A percentile compares a stretch with the other conserved stretches of the same genome.
These are phyloP conservation scores for Aegilops speltoides DNA, from an alignment of 176 grass and related monocot genomes.

Conservation along the genomic window DNA sequence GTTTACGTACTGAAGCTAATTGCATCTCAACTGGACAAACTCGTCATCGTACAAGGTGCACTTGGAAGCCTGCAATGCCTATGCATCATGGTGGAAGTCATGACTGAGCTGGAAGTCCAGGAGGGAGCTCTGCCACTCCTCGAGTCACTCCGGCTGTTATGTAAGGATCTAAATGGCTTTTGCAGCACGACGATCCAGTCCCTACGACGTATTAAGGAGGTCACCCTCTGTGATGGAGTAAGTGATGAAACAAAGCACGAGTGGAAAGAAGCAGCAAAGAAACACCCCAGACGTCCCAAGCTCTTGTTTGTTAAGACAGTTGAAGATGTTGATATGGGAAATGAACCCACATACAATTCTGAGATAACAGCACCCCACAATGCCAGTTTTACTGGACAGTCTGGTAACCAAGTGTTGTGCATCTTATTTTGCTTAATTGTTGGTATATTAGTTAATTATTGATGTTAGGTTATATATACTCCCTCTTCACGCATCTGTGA, in stretches of 20 bases:
- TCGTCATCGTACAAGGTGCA: neutral
- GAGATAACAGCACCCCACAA: neutral
- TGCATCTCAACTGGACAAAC: neutral
- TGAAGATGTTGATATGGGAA: no score
- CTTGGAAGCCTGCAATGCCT: neutral
- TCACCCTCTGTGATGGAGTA: neutral
- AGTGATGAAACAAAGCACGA: neutral
- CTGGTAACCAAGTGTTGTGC: no score
- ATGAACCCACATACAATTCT: neutral
- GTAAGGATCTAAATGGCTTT: constrained; percentile 1
- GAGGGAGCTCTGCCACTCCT: constrained; percentile 3
- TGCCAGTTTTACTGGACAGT: no score
- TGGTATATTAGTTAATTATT: no score
- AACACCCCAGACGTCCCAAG: neutral
- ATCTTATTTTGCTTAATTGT: no score
- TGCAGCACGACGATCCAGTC: neutral
- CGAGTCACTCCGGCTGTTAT: neutral
- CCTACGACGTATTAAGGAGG: neutral
- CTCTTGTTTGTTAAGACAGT: neutral
- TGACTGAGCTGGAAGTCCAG: neutral
- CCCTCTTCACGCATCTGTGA: no score
- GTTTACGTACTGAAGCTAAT: neutral
- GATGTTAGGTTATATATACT: no score
- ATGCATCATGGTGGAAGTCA: neutral
- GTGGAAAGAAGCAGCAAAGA: neutral